These are phyloP conservation scores for Mycena rebaudengoi DNA, from an alignment of 768 basidiomycete genomes.

Conservation along the genomic window DNA sequence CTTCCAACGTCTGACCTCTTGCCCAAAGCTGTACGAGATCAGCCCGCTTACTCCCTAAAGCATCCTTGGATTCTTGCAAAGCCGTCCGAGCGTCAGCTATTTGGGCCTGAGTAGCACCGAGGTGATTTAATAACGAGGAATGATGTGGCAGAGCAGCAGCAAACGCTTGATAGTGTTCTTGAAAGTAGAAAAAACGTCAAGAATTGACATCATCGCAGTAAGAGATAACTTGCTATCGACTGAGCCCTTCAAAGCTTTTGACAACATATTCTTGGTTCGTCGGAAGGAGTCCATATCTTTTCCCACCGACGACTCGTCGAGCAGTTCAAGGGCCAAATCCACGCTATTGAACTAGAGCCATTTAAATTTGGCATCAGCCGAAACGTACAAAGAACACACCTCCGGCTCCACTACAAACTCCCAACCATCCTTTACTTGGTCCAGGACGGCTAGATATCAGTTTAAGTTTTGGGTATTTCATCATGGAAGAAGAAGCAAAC, in stretches of 20 bases:
- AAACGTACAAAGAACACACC: constrained; percentile 47
- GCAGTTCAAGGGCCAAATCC: constrained; percentile 87
- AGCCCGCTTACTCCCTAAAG: constrained; percentile 80
- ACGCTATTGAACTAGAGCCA: constrained; percentile 87
- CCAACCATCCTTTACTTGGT: constrained; percentile 91
- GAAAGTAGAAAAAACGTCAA: constrained; percentile 9
- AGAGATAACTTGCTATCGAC: constrained; percentile 74
- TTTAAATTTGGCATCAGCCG: constrained; percentile 7
- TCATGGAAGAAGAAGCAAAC: constrained; percentile 42
- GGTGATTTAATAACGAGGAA: constrained; percentile 74
- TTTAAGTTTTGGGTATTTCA: not conserved
- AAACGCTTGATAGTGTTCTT: constrained; percentile 93
- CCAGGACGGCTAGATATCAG: constrained; percentile 74
- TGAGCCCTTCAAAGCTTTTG: constrained; percentile 83
- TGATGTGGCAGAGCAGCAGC: constrained; percentile 95
- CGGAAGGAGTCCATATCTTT: constrained; percentile 83
- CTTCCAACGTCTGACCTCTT: constrained; percentile 89
- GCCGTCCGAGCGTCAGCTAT: constrained; percentile 73
- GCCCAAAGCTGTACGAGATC: constrained; percentile 93
- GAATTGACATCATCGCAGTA: not conserved
- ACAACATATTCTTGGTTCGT: constrained; percentile 78
- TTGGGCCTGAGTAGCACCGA: constrained; percentile 78
- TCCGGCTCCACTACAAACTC: constrained; percentile 86
- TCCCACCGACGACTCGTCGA: constrained; percentile 78
- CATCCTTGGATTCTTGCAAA: constrained; percentile 82